phyloP scores from a whole-genome alignment of 306 rosid genomes.

The Oemleria cerasiformis region DNA sequence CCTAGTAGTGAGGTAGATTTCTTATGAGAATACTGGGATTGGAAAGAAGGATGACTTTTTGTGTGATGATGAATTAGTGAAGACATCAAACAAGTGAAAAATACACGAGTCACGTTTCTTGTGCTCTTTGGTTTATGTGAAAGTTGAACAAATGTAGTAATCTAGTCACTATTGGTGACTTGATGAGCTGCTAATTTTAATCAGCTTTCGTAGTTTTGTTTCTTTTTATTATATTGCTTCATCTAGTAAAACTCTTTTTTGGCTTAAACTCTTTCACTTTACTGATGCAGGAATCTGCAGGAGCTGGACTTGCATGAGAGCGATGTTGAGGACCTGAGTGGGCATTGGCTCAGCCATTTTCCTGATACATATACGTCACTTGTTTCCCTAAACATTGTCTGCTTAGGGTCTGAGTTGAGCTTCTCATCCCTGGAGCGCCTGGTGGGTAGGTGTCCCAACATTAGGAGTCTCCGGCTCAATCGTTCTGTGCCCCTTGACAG shows the following conservation, averaged over 20 bases:
- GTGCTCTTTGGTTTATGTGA: neutral
- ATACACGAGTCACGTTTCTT: neutral
- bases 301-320: constrained; percentile 90
- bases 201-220: neutral
- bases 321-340: constrained; percentile 81
- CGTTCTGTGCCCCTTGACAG: constrained; percentile 76
- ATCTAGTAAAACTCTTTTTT: neutral
- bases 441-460: constrained; percentile 70
- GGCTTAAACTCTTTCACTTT: neutral
- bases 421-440: constrained; percentile 78
- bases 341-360: constrained; percentile 93
- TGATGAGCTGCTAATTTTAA: neutral
- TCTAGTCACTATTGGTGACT: constrained; percentile 7
- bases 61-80: neutral
- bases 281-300: constrained; percentile 66
- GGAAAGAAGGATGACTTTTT: neutral
- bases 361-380: constrained; percentile 83
- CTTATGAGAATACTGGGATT: neutral
- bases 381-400: constrained; percentile 83
- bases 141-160: neutral
- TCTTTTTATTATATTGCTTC: neutral
- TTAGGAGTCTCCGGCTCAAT: constrained; percentile 80
- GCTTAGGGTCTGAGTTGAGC: constrained; percentile 77
- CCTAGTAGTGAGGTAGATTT: neutral
- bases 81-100: neutral